Percentiles rank a stretch among this genome's conserved stretches.
These are phyloP conservation scores for Peronospora belbahrii DNA, from an alignment of 352 stramenopile genomes.

Conservation along the genomic window DNA sequence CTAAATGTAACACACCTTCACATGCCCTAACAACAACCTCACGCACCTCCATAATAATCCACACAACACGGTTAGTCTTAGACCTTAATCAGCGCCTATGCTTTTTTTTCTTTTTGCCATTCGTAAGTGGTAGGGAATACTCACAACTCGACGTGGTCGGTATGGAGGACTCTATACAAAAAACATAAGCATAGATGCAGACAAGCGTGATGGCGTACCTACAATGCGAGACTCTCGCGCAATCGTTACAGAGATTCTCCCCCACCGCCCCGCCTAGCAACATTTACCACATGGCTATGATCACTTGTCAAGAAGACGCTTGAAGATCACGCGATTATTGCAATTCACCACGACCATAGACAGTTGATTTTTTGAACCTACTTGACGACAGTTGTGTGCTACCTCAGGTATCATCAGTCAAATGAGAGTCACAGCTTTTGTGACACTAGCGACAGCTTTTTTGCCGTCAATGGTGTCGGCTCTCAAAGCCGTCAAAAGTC, in stretches of 20 bases:
- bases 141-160: slow-evolving; percentile 6
- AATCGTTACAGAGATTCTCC: slow-evolving; percentile 7
- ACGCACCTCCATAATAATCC: no score
- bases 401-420: not conserved
- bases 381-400: slow-evolving; percentile 1
- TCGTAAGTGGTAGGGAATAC: slow-evolving; percentile 2
- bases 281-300: no score
- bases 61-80: not conserved
- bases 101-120: slow-evolving; percentile 17
- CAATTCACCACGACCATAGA: slow-evolving; percentile 5
- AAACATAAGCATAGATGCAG: not conserved
- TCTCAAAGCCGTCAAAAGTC: slow-evolving; percentile 6
- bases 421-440: slow-evolving; percentile 13
- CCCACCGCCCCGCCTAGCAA: no score
- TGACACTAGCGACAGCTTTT: slow-evolving; percentile 1
- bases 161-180: slow-evolving; percentile 6
- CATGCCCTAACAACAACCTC: no score
- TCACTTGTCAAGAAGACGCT: slow-evolving; percentile 18
- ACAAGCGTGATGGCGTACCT: slow-evolving; percentile 7
- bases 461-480: slow-evolving; percentile 11
- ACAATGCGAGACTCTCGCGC: slow-evolving; percentile 7
- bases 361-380: no score
- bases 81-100: not conserved
- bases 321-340: slow-evolving; percentile 22
- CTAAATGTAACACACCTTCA: no score